Base-by-base conservation (phyloP, 1,284 basidiomycete species). In the Flammula alnicola region DNA sequence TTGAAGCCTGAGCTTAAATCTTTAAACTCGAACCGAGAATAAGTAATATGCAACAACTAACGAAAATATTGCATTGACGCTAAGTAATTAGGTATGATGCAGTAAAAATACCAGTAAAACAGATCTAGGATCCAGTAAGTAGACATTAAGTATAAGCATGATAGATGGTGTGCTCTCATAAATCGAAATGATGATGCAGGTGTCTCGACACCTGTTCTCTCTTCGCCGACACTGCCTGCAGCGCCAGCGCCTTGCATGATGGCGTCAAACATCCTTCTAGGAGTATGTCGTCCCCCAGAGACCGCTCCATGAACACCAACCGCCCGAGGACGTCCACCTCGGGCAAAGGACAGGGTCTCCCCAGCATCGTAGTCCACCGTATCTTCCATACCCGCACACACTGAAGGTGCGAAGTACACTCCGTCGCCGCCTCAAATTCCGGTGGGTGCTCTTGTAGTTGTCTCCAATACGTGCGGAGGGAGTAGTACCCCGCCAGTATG, bases 101-200 rank as follows among this genome's bases (percentile, higher is more conserved):
- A n/a, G n/a, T n/a, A n/a, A n/a, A n/a, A n/a, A 44, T 63, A 66
- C 44, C 40, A 40, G 42, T 47, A 48, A 19, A 65, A 51, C 6
- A 64, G 51, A 51, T 68, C 66, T 20, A 61, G 57, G 39, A 67
- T 58, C 44, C 22, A 66, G 52, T 10, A 68, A 33, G 12, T 61
- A 51, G 25, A 57, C 57, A 16, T 57, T 47, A 17, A 66, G 43
- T 26, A 39, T 39, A 27, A 47, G 45, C 5, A 56, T 39, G 38
- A 58, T 49, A 16, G 61, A 56, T 23, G 57, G 47, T 37, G 64
- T 56, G 27, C 65, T 66, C 26, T 60, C 51, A 65, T 36, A 70
- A 44, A 57, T 69, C 68, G 45, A 70, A 70, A 53, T 70, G 65
- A 49, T 70, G 68, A 40, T 65, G 62, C 16, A 70, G 54, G 45